A percentile compares a stretch with the other conserved stretches of the same genome.
Conservation (phyloP, 202 grass and related monocot species). For the Alloteropsis angusta region DNA sequence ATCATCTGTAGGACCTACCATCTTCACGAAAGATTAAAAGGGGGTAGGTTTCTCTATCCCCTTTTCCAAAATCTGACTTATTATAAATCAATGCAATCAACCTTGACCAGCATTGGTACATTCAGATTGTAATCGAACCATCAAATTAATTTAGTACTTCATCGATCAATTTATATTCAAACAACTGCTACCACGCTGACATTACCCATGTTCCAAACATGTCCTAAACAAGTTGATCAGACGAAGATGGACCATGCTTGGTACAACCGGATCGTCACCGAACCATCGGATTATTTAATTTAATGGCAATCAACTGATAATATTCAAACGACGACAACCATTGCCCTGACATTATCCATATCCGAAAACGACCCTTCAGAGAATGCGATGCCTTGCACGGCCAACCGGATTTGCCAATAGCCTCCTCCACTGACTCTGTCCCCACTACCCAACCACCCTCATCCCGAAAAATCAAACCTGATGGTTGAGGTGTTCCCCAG, state of each 20-base stretch:
- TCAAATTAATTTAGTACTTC: not conserved
- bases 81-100: not conserved
- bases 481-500: not conserved
- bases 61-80: not conserved
- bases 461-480: not conserved
- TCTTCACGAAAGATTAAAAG: not conserved
- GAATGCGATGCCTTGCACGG: not conserved
- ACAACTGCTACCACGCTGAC: not conserved
- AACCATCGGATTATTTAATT: not conserved
- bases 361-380: not conserved
- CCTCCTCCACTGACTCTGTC: conserved; percentile 2
- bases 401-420: not conserved
- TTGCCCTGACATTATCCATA: conserved; percentile 4
- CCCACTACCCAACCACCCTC: not conserved
- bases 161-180: not conserved
- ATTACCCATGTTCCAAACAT: conserved; percentile 2
- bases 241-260: not conserved
- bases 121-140: not conserved
- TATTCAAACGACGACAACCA: not conserved
- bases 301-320: not conserved
- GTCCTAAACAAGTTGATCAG: not conserved
- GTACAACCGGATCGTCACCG: not conserved
- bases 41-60: too few relatives aligned
- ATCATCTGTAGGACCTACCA: not conserved
- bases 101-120: not conserved